These are phyloP conservation scores for Backusella westeae DNA, from an alignment of 192 early-diverging fungal species.

Conservation along the genomic window DNA sequence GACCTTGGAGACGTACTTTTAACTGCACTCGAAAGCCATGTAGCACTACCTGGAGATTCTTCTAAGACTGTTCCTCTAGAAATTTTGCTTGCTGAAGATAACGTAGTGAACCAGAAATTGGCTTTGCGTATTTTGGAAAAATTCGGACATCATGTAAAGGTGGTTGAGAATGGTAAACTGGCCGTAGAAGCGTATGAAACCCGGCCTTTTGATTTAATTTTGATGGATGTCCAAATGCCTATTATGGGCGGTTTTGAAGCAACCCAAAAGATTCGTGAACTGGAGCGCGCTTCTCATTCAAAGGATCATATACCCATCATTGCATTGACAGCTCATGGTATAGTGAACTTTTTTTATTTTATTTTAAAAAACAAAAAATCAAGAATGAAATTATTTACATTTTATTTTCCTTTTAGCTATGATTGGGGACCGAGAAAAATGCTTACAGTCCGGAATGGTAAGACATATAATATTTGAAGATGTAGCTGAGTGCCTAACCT, in stretches of 20 bases:
- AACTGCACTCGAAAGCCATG: conserved; percentile 67
- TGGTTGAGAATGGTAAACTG: conserved; percentile 74
- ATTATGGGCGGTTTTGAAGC: conserved; percentile 88
- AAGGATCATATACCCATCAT: conserved; percentile 69
- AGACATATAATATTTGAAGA: conserved; percentile 28
- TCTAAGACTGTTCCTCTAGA: conserved; percentile 63
- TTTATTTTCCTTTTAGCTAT: conserved; percentile 47
- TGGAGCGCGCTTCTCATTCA: conserved; percentile 49
- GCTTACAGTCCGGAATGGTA: conserved; percentile 82
- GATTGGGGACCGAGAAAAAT: conserved; percentile 86
- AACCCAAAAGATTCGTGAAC: conserved; percentile 70
- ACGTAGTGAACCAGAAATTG: conserved; percentile 81
- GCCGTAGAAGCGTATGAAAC: conserved; percentile 68
- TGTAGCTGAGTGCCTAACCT: not conserved
- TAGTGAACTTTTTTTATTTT: too few species aligned
- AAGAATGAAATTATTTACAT: too few species aligned
- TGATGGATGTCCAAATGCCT: conserved; percentile 92
- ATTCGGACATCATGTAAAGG: conserved; percentile 72
- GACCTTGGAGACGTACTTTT: conserved; percentile 64
- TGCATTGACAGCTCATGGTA: conserved; percentile 74
- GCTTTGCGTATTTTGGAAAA: conserved; percentile 69
- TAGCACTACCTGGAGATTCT: conserved; percentile 54
- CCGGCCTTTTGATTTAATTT: conserved; percentile 59
- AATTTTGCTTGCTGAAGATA: conserved; percentile 82
- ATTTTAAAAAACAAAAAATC: too few species aligned